A percentile compares a stretch with the other conserved stretches of the same genome.
Evolutionary conservation across 2,329 filamentous ascomycete species (phyloP).

Genomic region (Alternaria longipes): DNA sequence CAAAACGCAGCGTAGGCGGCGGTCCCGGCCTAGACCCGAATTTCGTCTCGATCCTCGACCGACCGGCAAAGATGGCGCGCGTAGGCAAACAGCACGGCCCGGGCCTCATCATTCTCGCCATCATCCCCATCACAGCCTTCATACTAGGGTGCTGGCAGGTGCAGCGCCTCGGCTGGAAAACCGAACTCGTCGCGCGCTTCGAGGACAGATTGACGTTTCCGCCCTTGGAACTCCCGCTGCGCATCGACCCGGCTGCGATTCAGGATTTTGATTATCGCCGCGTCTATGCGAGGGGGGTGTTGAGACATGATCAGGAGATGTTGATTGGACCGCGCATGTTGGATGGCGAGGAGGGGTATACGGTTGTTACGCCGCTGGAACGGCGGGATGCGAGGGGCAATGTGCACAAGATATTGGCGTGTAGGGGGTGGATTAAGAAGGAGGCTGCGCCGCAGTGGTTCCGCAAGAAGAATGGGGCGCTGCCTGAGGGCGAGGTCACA

Average conservation of each 20-base stretch:
- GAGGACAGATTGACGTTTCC: constrained; percentile 89
- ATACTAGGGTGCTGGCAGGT: constrained; percentile 94
- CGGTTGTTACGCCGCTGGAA: constrained; percentile 92
- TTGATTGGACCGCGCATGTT: constrained; percentile 88
- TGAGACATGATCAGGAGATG: constrained; percentile 94
- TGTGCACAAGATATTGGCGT: constrained; percentile 76
- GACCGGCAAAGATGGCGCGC: constrained; percentile 81
- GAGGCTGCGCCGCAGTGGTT: constrained; percentile 71
- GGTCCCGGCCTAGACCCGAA: constrained; percentile 72
- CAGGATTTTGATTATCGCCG: constrained; percentile 91
- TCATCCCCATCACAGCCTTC: constrained; percentile 93
- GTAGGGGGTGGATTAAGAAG: constrained; percentile 91
- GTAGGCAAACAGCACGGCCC: constrained; percentile 78
- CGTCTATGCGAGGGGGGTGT: constrained; percentile 76
- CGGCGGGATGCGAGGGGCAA: constrained; percentile 62
- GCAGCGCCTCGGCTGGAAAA: constrained; percentile 91
- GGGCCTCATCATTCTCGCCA: constrained; percentile 80
- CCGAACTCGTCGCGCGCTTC: constrained; percentile 86
- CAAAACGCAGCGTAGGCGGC: constrained; percentile 32
- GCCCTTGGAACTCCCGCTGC: constrained; percentile 84
- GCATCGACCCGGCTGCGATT: constrained; percentile 81
- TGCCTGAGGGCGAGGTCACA: constrained; percentile 75
- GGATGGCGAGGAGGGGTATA: constrained; percentile 88
- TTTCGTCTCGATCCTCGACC: constrained; percentile 88
- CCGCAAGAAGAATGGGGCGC: constrained; percentile 63